Base-by-base conservation (phyloP, 2,329 filamentous ascomycete species). In the Paramyrothecium sp. region DNA sequence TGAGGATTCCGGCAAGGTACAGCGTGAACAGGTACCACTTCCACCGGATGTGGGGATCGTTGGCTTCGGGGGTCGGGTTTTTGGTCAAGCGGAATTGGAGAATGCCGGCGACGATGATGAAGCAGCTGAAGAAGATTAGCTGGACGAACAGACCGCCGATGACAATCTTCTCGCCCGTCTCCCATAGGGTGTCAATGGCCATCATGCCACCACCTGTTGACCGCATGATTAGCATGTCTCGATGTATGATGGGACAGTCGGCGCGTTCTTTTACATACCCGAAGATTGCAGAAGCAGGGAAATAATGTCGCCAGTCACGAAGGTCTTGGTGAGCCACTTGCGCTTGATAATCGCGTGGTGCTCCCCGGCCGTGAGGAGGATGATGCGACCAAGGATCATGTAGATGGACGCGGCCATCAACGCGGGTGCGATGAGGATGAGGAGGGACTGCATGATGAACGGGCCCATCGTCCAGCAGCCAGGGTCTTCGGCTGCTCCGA, bases 71-170 rank as follows among this genome's bases (percentile, higher is more conserved):
- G 1, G 53, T 56, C 2, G 56, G 61, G 1, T 26, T 46, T 10
- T 22, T 49, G 3, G 41, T 48, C 20, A 66, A 50, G 3, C 61
- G 56, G 1, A 54, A 56, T 56, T 83, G 76, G 64, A 82, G 83
- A 0, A 77, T 58, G 1, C 72, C 59, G 0, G 78, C 72, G 0
- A 75, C 71, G 1, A 77, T 50, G 20, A 82, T 67, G 61, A 86
- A 86, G 41, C 82, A 67, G 3, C 72, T 71, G 56, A 86, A 84
- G 55, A 81, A 75, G 19, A 81, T 41, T 8, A 86, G 73, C 61
- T 86, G 83, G 3, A 84, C 64, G 7, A 78, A 67, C 1, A 86
- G 68, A 4, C 83, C 83, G 2, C 61, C 76, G 17, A 85, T 69
- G 13, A 85, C 76, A 47, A 85, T 68, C 4, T 76, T 71, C 53